These are phyloP conservation scores for Sugiyamaella marilandica DNA, from an alignment of 805 yeast genomes.

Conservation along the genomic window DNA sequence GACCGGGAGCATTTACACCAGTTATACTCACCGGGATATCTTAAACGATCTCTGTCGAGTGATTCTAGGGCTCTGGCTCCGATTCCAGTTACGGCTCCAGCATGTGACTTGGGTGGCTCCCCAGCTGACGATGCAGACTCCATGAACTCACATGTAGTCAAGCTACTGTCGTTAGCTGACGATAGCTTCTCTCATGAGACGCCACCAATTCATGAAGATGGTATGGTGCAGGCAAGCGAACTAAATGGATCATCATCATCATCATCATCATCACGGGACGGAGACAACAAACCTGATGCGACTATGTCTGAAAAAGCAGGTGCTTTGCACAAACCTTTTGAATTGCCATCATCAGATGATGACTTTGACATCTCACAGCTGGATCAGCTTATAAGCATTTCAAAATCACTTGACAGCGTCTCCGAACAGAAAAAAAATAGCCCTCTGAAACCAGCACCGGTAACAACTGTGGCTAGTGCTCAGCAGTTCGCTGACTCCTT, in stretches of 20 bases:
- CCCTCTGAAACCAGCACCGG: background rate
- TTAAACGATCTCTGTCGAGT: slow-evolving; percentile 14
- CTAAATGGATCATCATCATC: too few relatives aligned
- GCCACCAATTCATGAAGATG: background rate
- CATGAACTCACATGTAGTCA: background rate
- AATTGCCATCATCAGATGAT: slow-evolving; percentile 1
- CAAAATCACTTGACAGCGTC: background rate
- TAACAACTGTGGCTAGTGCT: background rate
- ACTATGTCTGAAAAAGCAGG: background rate
- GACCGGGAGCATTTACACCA: slow-evolving; percentile 1
- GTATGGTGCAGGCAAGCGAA: background rate
- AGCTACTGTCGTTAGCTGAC: slow-evolving; percentile 9
- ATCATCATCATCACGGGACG: too few relatives aligned
- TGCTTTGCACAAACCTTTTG: background rate
- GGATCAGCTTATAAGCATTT: background rate
- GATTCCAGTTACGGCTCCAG: background rate
- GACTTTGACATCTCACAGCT: slow-evolving; percentile 10
- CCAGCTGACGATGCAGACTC: background rate
- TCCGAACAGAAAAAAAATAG: background rate
- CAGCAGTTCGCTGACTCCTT: background rate
- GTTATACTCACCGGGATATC: slow-evolving; percentile 21
- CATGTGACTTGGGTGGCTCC: too few relatives aligned
- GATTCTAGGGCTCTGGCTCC: background rate
- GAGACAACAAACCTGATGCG: background rate
- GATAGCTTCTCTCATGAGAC: background rate